Base-by-base conservation (phyloP, 192 early-diverging fungal genomes). In the Coemansia erecta region DNA sequence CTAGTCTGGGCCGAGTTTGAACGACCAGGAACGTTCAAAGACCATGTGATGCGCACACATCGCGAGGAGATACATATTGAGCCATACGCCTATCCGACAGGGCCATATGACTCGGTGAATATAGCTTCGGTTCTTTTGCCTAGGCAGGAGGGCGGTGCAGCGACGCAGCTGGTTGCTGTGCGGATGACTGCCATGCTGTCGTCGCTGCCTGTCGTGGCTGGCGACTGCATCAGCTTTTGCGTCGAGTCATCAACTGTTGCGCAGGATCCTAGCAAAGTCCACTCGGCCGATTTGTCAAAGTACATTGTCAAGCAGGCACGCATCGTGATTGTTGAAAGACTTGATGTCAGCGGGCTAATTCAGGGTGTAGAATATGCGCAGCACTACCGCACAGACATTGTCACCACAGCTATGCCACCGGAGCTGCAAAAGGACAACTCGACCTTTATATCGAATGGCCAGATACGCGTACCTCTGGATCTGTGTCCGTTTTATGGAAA, bases 401-500 rank as follows among this genome's bases (percentile, higher is more conserved):
- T 58, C n/a, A 23, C 62, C 4, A 44, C 55, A 10, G 49, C 52
- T 31, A 45, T 3, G 47, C 66, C 3, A 24, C 37, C 18, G 21
- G 21, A 23, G 18, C 5, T 41, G 35, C 53, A 24, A 35, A 42
- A 55, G 18, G 19, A 12, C 19, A 31, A 19, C 39, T 5, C 10
- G 7, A 24, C 26, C 3, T 69, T 57, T 40, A 51, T 62, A 3
- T 52, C 66, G 0, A 63, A 37, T 22, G 72, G 66, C 4, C 33
- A 56, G 26, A 22, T 76, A 15, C 63, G 52, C 10, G 41, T 76
- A 37, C 73, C 67, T 1, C 49, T 69, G 19, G 73, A 76, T 15
- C 56, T 76, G 50, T 68, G 73, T 18, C 63, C 66, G 31, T 76
- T 76, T 15, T 63, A 70, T 41, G 68, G 73, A 44, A 76, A 76